phyloP scores from a whole-genome alignment of 2,329 filamentous ascomycete species.

The Scedosporium minutisporum region DNA sequence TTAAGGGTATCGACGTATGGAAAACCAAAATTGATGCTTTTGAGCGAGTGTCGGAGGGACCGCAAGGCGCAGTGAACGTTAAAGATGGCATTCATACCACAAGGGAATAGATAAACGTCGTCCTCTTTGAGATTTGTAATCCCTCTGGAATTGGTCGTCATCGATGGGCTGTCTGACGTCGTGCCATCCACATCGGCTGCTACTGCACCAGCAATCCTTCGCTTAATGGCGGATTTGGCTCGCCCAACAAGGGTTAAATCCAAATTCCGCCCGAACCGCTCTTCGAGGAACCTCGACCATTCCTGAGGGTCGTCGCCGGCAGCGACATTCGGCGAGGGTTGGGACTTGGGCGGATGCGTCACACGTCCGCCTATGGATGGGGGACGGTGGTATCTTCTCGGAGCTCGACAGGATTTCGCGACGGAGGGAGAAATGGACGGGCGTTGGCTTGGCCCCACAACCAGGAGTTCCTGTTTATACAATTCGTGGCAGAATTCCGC shows the following conservation, averaged over 20 bases:
- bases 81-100: conserved; percentile 93
- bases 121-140: conserved; percentile 64
- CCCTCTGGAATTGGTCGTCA: conserved; percentile 35
- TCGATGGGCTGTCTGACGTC: conserved; percentile 12
- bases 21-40: conserved; percentile 91
- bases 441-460: conserved; percentile 19
- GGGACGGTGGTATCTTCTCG: conserved; percentile 65
- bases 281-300: conserved; percentile 75
- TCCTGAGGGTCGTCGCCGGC: conserved; percentile 43
- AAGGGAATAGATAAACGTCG: conserved; percentile 82
- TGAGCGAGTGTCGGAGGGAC: conserved; percentile 49
- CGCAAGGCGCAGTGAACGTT: conserved; percentile 71
- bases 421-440: conserved; percentile 12
- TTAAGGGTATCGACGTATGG: conserved; percentile 96
- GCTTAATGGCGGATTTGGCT: conserved; percentile 75
- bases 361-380: conserved; percentile 28
- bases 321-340: conserved; percentile 9
- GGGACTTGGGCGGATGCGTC: conserved; percentile 13
- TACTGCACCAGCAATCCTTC: conserved; percentile 80
- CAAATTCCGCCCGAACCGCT: conserved; percentile 87
- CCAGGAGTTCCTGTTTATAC: conserved; percentile 56
- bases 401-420: conserved; percentile 53
- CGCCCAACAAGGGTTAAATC: conserved; percentile 68
- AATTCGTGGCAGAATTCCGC: conserved; percentile 80
- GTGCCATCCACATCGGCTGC: conserved; percentile 55